Conservation (phyloP, 2,329 filamentous ascomycete genomes). For the Aspergillus sojae region DNA sequence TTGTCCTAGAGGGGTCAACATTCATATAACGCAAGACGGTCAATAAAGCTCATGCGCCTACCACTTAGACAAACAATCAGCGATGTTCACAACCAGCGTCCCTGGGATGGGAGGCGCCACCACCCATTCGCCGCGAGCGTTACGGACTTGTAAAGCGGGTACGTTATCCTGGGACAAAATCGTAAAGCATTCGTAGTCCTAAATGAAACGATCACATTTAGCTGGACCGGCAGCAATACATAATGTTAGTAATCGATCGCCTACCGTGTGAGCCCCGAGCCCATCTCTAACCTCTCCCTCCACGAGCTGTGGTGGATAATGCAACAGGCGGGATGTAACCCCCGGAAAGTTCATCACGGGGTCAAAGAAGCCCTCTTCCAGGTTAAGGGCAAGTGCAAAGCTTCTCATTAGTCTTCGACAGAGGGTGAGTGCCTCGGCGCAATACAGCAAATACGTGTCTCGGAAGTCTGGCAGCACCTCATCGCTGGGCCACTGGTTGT, state of each 20-base stretch:
- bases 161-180: constrained; percentile 45
- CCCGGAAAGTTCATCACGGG: constrained; percentile 36
- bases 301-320: constrained; percentile 43
- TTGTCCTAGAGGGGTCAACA: constrained; percentile 32
- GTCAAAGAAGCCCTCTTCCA: constrained; percentile 42
- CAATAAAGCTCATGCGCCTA: background rate
- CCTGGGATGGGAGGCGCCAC: constrained; percentile 26
- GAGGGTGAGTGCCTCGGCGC: constrained; percentile 16
- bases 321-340: constrained; percentile 44
- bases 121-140: constrained; percentile 33
- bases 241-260: background rate
- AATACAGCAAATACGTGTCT: constrained; percentile 24
- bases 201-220: background rate
- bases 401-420: constrained; percentile 35
- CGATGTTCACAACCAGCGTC: constrained; percentile 36
- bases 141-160: constrained; percentile 39
- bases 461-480: constrained; percentile 21
- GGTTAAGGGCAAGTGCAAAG: constrained; percentile 43
- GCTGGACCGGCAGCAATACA: background rate
- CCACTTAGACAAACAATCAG: constrained; percentile 34
- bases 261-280: constrained; percentile 44
- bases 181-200: constrained; percentile 46
- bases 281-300: constrained; percentile 40
- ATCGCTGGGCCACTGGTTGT: constrained; percentile 27
- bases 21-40: background rate